Evolutionary conservation across 169 alveolate species (phyloP).

Genomic region (Amoebophrya sp.): DNA sequence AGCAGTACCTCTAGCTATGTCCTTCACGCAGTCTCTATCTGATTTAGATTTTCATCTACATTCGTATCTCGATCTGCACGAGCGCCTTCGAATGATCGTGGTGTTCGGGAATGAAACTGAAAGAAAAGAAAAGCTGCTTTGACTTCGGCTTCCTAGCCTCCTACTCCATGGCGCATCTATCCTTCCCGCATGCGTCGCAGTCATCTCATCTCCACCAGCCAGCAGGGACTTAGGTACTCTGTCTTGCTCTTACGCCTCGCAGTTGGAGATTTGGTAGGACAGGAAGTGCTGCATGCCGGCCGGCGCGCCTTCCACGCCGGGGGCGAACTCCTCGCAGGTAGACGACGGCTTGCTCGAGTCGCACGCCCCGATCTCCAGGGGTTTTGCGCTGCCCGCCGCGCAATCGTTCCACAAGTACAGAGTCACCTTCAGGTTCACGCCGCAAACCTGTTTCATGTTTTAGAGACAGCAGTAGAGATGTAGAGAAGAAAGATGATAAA

Average conservation of each 20-base stretch:
- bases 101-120: no score
- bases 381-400: background rate
- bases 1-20: no score
- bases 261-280: background rate
- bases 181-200: no score
- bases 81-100: no score
- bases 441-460: background rate
- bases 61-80: no score
- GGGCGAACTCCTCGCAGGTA: background rate
- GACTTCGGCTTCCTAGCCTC: no score
- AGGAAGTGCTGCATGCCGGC: background rate
- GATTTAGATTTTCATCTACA: no score
- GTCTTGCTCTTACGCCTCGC: conserved; percentile 38
- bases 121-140: no score
- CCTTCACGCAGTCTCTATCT: no score
- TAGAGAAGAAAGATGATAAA: background rate
- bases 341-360: background rate
- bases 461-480: background rate
- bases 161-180: no score
- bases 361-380: background rate
- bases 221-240: no score
- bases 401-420: background rate
- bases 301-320: background rate
- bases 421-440: background rate
- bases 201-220: no score